Base-by-base conservation (phyloP, 441 rosid genomes). In the Syzygium syzygioides region DNA sequence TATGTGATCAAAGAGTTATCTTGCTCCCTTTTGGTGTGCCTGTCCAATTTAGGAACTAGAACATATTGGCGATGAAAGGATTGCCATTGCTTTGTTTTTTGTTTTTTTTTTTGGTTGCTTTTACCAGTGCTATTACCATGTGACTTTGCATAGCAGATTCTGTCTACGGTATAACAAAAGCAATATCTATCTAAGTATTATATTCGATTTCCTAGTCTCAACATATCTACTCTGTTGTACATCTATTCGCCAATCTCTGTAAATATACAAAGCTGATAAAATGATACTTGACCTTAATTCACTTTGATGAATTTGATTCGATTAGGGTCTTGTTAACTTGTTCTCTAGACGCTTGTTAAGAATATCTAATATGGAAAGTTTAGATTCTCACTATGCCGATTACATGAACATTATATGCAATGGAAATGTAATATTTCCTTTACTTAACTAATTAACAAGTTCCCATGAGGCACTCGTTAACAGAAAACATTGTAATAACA, bases 161-260 rank as follows among this genome's bases (percentile, higher is more conserved):
- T 12, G 66, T 60, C 28, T 13, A 28, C 9, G 7, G 13, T 6
- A 60, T n/a, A 28, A 26, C 17, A 26, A 60, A 59, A 56, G 9
- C 3, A 23, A 60, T 9, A n/a, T 32, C 18, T 28, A 60, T 13
- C 17, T 13, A 1, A n/a, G 26, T 0, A 59, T 59, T 14, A 26
- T 59, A 59, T 59, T 26, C 1, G 17, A 5, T 59, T 59, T 2
- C 3, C 14, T 26, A 6, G 0, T 59, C 30, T 62, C 34, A 62
- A 6, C 34, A 28, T n/a, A 62, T 7, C 34, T 62, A 14, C 68
- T 62, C 0, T 18, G 0, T 6, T 0, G 0, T 62, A 11, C 34
- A 62, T 28, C 19, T 62, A 14, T 62, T 0, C 1, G 34, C 17
- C n/a, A n/a, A 17, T n/a, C 2, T 62, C 2, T n/a, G 17, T 0